Base-by-base conservation (phyloP, 2,329 filamentous ascomycete species). In the Aspergillus felis region DNA sequence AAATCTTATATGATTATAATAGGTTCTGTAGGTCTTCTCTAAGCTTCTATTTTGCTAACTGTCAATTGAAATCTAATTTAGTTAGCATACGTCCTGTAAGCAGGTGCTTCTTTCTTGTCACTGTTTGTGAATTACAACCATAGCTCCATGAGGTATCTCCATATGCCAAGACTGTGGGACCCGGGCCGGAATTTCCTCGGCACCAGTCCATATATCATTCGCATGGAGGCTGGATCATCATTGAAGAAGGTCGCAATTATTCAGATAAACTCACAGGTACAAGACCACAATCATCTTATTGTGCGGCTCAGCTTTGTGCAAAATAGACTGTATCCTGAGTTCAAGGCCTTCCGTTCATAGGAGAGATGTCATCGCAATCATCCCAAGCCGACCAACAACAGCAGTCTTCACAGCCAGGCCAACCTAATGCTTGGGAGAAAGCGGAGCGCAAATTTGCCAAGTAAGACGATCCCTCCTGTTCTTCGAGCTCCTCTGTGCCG, bases 401-500 rank as follows among this genome's bases (percentile, higher is more conserved):
- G 24, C 53, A 69, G 55, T 71, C 78, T 25, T 81, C 83, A 22
- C 58, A 58, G 32, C 54, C 57, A 46, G 56, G 51, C 44, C 59
- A 64, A 38, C 54, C 61, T 1, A 87, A 86, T 81, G 79, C 80
- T 64, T 78, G 82, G 60, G 78, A 87, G 58, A 84, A 82, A 55
- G 85, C 65, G 20, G 71, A 84, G 68, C 74, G 78, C 57, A 87
- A 86, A 66, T 91, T 90, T 67, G 78, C 87, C 64, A 82, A 78
- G 87, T 88, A 76, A 67, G 80, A 68, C 54, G 38, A 35, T 50
- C 51, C 44, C 25, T 53, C 25, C 47, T 47, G 17, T 28, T 25
- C 28, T 38, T 54, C 44, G 28, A 41, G 49, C 6, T 25, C 28
- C 48, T 55, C 17, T 49, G 44, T 7, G 29, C 25, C 38, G 35